Percentiles rank a stretch among this genome's conserved stretches.
These are phyloP conservation scores for Triangularia verruculosa DNA, from an alignment of 2,329 filamentous ascomycete genomes.

Conservation along the genomic window DNA sequence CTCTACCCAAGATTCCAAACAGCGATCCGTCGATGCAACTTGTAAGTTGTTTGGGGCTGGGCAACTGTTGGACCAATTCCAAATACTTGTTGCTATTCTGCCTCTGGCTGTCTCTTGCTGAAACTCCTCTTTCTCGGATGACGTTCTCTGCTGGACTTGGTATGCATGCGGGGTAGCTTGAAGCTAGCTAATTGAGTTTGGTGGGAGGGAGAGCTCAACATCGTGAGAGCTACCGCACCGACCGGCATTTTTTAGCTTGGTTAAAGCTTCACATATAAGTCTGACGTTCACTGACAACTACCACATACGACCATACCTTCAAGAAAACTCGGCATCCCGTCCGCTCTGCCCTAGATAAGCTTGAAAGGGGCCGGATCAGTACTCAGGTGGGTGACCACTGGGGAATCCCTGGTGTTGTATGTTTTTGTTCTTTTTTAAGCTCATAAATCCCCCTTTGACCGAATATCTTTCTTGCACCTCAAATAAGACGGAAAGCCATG, in stretches of 20 bases:
- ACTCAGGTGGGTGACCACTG: not conserved
- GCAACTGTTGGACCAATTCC: not conserved
- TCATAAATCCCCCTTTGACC: not conserved
- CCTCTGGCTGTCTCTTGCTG: not conserved
- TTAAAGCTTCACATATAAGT: not conserved
- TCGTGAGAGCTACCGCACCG: not conserved
- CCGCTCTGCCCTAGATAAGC: not conserved
- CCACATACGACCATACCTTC: not conserved
- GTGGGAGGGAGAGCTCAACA: not conserved
- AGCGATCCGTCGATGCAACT: not conserved
- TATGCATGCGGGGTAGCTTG: not conserved
- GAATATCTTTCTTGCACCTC: not conserved
- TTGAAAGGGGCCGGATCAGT: not conserved
- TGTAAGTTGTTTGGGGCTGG: not conserved
- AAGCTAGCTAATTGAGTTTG: not conserved
- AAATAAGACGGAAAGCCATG: no score
- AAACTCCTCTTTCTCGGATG: not conserved
- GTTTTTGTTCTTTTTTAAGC: not conserved
- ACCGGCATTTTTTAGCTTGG: no score
- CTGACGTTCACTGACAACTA: not conserved
- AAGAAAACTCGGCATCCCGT: not conserved
- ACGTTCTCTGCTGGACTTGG: not conserved
- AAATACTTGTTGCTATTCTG: not conserved
- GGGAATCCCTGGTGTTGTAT: not conserved
- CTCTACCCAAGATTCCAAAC: not conserved